Base-by-base conservation (phyloP, 768 basidiomycete genomes). In the Arthromyces matolae region DNA sequence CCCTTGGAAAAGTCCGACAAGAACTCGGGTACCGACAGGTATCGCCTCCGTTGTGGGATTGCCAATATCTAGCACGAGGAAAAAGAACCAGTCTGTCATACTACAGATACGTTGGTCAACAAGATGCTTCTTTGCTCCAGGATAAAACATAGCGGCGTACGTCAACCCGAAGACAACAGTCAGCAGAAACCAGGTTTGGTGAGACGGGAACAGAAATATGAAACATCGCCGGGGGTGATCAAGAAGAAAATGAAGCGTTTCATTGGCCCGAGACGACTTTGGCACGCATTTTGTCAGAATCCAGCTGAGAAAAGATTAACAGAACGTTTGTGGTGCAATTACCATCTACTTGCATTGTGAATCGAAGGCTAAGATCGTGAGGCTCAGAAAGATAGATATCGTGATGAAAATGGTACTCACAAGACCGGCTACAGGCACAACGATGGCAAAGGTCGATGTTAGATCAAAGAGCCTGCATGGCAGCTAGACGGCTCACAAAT, bases 151-250 rank as follows among this genome's bases (percentile, higher is more conserved):
- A 34, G 18, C n/a, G 28, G 60, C 83, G 42, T 59, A 93, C 92
- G 81, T 91, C 28, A 95, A 68, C 0, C 70, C 54, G 3, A 88
- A 29, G 19, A 96, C 72, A 19, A 94, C 64, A 1, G 79, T 77
- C 1, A 91, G 52, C 5, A 96, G 78, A 56, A 95, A 89, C 90
- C 92, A 93, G 3, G 93, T 96, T 61, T 96, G 93, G 58, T 93
- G 90, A 0, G 91, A 84, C 0, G 93, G 93, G 56, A 95, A 95
- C 8, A 95, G 76, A 62, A 93, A 89, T 9, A 92, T 80, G 60
- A 88, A 94, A 65, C 93, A 95, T 52, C 90, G 81, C 9, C 95
- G 81, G 10, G 95, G 95, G 61, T 97, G 95, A 58, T 97, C 93
- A 8, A 99, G 78, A 7, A 99, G 79, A 63, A 98, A 99, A 46